These are phyloP conservation scores for Exobasidium rhododendri DNA, from an alignment of 1,284 basidiomycete species.

Conservation along the genomic window DNA sequence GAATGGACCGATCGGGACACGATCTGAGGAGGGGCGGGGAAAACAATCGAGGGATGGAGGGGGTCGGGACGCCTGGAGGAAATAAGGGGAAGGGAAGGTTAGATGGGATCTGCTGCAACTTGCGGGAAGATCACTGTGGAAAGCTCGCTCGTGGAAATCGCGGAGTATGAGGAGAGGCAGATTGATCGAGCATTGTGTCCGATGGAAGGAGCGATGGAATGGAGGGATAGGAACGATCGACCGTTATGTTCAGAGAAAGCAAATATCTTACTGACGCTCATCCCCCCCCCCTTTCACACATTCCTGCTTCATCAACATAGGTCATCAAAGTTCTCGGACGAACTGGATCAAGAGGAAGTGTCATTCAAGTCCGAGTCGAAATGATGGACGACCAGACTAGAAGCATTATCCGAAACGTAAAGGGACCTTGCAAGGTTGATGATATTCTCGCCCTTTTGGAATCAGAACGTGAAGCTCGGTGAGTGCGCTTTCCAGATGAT, in stretches of 20 bases:
- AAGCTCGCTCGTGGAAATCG: too few species aligned
- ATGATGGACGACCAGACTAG: slow-evolving; percentile 97
- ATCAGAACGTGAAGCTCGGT: slow-evolving; percentile 99
- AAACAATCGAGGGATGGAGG: background rate
- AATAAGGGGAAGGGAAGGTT: background rate
- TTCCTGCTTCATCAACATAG: slow-evolving; percentile 25
- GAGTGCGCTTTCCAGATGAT: too few species aligned
- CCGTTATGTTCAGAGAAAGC: too few species aligned
- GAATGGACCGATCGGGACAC: background rate
- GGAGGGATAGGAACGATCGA: too few species aligned
- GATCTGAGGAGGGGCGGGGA: slow-evolving; percentile 1
- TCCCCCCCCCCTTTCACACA: too few species aligned
- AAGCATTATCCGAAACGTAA: slow-evolving; percentile 98
- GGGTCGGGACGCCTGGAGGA: background rate
- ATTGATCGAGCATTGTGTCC: too few species aligned
- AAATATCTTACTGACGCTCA: too few species aligned
- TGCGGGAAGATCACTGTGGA: background rate
- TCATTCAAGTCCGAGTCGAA: slow-evolving; percentile 98
- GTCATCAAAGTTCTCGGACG: slow-evolving; percentile 83
- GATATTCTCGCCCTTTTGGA: slow-evolving; percentile 97
- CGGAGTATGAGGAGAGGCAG: too few species aligned
- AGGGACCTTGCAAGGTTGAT: slow-evolving; percentile 92
- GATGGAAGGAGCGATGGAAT: too few species aligned
- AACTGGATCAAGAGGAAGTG: slow-evolving; percentile 98
- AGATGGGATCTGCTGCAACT: background rate